Percentiles rank a stretch among this genome's conserved stretches.
Conservation (phyloP, 2,329 filamentous ascomycete species). For the Aureobasidium sp. region DNA sequence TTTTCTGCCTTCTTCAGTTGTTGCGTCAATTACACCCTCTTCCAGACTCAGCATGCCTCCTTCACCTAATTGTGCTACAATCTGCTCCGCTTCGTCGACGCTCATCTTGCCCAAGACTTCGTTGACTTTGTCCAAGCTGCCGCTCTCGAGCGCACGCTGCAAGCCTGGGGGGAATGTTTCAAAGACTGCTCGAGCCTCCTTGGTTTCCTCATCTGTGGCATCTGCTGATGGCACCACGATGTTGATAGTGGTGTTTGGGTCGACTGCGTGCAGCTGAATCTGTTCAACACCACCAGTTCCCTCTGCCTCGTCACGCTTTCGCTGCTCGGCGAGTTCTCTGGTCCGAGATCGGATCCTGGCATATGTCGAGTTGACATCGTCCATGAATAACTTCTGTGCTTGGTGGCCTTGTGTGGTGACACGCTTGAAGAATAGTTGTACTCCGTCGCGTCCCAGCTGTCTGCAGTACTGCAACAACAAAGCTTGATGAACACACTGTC, state of each 20-base stretch:
- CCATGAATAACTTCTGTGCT: constrained; percentile 81
- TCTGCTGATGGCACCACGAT: constrained; percentile 73
- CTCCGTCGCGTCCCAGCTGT: constrained; percentile 78
- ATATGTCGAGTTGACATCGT: constrained; percentile 88
- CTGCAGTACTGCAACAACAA: constrained; percentile 92
- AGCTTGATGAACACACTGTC: constrained; percentile 88
- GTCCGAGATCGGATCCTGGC: constrained; percentile 70
- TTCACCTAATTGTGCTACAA: constrained; percentile 73
- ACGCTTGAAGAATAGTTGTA: constrained; percentile 90
- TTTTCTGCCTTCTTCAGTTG: constrained; percentile 33
- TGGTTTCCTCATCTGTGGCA: constrained; percentile 54
- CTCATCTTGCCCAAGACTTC: constrained; percentile 82
- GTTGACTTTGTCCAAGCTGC: constrained; percentile 82
- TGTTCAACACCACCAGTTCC: constrained; percentile 71
- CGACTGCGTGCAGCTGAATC: constrained; percentile 96
- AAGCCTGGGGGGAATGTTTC: constrained; percentile 77
- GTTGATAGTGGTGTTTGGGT: constrained; percentile 82
- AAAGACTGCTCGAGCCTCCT: constrained; percentile 66
- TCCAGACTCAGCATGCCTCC: constrained; percentile 87
- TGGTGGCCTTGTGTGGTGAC: constrained; percentile 86
- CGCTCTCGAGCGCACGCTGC: constrained; percentile 75
- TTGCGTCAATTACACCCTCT: constrained; percentile 90
- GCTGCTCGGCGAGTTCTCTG: constrained; percentile 61
- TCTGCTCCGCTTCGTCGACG: constrained; percentile 77
- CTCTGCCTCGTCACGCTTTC: constrained; percentile 40